A percentile compares a stretch with the other conserved stretches of the same genome.
Evolutionary conservation across 345 rosid genomes (phyloP).

Genomic region (Eucalyptus tenuipes): DNA sequence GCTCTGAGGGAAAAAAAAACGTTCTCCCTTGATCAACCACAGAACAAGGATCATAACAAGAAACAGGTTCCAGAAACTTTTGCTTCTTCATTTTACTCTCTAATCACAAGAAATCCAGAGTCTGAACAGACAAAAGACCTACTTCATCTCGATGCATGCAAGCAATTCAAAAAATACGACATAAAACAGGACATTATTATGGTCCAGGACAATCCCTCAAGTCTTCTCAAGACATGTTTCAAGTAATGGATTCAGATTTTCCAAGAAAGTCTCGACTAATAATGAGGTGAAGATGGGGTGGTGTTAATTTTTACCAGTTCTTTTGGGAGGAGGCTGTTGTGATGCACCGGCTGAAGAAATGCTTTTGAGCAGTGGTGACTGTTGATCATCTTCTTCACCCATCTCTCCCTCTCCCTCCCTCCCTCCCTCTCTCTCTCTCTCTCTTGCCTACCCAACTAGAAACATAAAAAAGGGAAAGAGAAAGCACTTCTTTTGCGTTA

Average conservation of each 20-base stretch:
- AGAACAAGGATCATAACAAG: neutral
- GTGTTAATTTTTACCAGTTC: conserved; percentile 14
- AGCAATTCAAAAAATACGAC: neutral
- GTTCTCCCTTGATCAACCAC: neutral
- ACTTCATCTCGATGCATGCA: neutral
- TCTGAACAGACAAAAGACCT: neutral
- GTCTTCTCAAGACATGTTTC: neutral
- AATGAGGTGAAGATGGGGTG: neutral
- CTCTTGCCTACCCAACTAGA: neutral
- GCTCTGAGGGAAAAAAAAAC: neutral
- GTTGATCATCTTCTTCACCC: neutral
- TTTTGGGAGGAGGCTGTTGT: neutral
- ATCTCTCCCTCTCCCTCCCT: neutral
- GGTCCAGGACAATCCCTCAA: neutral
- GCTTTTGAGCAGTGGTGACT: conserved; percentile 3
- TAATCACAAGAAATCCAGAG: neutral
- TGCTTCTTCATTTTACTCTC: neutral
- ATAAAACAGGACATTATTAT: neutral
- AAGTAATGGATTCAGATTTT: neutral
- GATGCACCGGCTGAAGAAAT: neutral
- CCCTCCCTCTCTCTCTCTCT: neutral
- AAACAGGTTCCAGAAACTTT: neutral
- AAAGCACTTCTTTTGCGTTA: neutral
- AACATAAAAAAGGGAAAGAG: neutral
- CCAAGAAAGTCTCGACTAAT: neutral